phyloP scores from a whole-genome alignment of 2,329 filamentous ascomycete genomes.

The Botrytis paeoniae region DNA sequence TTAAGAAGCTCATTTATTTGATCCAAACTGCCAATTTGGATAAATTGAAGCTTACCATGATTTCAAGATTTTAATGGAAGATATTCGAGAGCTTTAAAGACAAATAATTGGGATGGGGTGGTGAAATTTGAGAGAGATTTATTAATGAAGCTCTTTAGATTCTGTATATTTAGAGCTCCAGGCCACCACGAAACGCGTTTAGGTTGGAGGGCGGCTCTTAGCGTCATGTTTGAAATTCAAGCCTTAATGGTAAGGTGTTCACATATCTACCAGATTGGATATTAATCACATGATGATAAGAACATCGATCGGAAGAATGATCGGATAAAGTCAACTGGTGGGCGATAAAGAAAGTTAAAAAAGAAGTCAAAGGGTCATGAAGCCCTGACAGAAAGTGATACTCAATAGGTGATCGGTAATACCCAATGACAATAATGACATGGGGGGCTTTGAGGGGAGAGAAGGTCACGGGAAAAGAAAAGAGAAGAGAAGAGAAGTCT shows the following conservation, averaged over 20 bases:
- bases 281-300: neutral
- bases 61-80: constrained; percentile 24
- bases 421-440: neutral
- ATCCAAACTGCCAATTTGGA: neutral
- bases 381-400: constrained; percentile 1
- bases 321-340: neutral
- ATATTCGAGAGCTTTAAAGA: constrained; percentile 17
- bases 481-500: neutral
- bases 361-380: neutral
- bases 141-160: constrained; percentile 28
- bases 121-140: constrained; percentile 21
- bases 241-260: neutral
- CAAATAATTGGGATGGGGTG: constrained; percentile 21
- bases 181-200: constrained; percentile 37
- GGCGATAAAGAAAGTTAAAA: neutral
- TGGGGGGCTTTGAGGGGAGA: neutral
- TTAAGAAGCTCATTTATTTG: constrained; percentile 12
- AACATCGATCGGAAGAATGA: neutral
- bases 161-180: constrained; percentile 31
- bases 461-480: neutral
- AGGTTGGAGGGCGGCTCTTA: constrained; percentile 22
- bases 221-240: neutral
- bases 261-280: neutral
- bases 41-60: constrained; percentile 36
- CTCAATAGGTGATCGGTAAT: neutral